Base-by-base conservation (phyloP, 768 basidiomycete genomes). In the Rhodotorula taiwanensis region DNA sequence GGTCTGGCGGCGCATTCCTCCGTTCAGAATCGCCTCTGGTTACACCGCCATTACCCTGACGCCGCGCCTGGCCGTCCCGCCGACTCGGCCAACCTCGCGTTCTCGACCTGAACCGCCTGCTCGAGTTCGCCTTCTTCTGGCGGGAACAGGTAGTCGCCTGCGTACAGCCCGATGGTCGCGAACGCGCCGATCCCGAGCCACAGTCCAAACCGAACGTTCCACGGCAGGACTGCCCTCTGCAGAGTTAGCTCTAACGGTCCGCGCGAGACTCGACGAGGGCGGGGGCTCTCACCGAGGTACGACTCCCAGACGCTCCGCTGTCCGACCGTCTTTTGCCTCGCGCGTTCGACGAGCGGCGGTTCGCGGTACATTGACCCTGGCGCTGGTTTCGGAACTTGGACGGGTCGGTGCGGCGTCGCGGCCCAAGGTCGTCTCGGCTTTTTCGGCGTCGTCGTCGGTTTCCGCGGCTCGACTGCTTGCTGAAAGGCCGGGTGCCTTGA, bases 271-370 rank as follows among this genome's bases (percentile, higher is more conserved):
- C n/a, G n/a, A n/a, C n/a, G n/a, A n/a, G n/a, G n/a, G n/a, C n/a
- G n/a, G n/a, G n/a, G n/a, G n/a, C n/a, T n/a, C n/a, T n/a, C 20
- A 61, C 64, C 64, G 20, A 66, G 55, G 47, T 66, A 66, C 20
- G 55, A 57, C 31, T 66, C 64, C 21, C 52, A 61, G 15, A 66
- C 60, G 45, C 30, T 57, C 7, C 64, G 28, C 52, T 66, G 55
- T 28, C 23, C 47, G 51, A 66, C 64, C 2, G 36, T 53, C 42
- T 66, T 66, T 21, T 36, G 7, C 30, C 55, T 11, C 16, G 64
- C 64, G 4, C 23, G 18, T 25, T 52, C 59, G 25, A 65, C 60
- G 5, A 57, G 20, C 1, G 58, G 60, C 30, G 64, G 56, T n/a
- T 62, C 54, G 23, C 52, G 21, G 20, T 21, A 21, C 4, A 27